Conservation (phyloP, 352 stramenopile species). For the Pythium brachiatum region DNA sequence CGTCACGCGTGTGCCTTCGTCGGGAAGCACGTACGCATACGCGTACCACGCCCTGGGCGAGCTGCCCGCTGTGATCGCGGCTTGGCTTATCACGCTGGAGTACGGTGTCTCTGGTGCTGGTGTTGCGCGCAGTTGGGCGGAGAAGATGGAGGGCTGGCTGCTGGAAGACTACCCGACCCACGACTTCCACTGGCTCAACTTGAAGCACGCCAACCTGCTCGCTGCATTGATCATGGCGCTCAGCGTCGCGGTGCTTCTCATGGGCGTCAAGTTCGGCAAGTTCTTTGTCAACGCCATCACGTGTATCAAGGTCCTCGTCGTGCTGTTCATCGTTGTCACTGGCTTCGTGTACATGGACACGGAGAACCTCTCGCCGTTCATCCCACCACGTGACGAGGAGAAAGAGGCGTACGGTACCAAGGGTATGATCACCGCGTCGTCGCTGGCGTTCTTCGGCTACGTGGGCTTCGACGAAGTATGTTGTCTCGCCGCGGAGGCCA, state of each 20-base stretch:
- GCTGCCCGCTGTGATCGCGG: slow-evolving; percentile 86
- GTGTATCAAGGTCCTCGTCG: slow-evolving; percentile 71
- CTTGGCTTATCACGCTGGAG: slow-evolving; percentile 88
- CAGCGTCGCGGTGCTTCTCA: slow-evolving; percentile 69
- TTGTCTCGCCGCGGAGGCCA: slow-evolving; percentile 79
- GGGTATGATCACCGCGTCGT: slow-evolving; percentile 76
- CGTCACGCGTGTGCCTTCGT: slow-evolving; percentile 79
- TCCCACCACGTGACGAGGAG: slow-evolving; percentile 39
- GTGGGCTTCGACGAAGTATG: slow-evolving; percentile 94
- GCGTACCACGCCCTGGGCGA: slow-evolving; percentile 90
- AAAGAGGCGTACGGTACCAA: slow-evolving; percentile 32
- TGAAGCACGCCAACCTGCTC: slow-evolving; percentile 53
- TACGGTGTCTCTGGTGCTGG: slow-evolving; percentile 89
- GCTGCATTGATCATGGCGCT: slow-evolving; percentile 67
- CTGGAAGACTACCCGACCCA: slow-evolving; percentile 34
- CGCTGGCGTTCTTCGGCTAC: slow-evolving; percentile 92
- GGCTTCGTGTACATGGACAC: slow-evolving; percentile 81
- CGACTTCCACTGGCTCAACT: slow-evolving; percentile 54
- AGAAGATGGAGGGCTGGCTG: slow-evolving; percentile 81
- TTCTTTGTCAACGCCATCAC: slow-evolving; percentile 86
- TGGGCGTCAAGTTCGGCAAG: slow-evolving; percentile 86
- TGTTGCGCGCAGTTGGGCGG: slow-evolving; percentile 90
- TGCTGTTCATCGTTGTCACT: slow-evolving; percentile 90
- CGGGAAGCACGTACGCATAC: slow-evolving; percentile 91
- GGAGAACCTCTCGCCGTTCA: slow-evolving; percentile 81